These are phyloP conservation scores for Penicillium sp. DNA, from an alignment of 2,329 filamentous ascomycete species.

Conservation along the genomic window DNA sequence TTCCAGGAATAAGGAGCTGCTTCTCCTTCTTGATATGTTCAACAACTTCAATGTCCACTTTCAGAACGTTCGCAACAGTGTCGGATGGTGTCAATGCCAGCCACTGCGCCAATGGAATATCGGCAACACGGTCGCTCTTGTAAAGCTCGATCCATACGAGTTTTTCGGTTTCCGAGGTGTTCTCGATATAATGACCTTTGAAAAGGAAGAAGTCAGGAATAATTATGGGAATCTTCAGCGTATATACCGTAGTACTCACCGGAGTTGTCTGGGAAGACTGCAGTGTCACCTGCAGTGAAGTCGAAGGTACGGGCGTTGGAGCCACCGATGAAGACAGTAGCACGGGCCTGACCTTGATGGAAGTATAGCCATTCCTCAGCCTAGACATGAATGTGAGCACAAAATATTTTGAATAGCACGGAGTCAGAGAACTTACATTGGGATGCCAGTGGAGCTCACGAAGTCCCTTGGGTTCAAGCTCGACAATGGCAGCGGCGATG, in stretches of 20 bases:
- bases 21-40: constrained; percentile 27
- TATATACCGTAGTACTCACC: constrained; percentile 27
- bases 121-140: constrained; percentile 68
- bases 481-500: constrained; percentile 67
- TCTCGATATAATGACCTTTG: constrained; percentile 70
- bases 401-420: neutral
- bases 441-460: constrained; percentile 73
- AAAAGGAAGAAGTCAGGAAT: neutral
- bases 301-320: constrained; percentile 68
- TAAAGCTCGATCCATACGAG: constrained; percentile 72
- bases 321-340: constrained; percentile 68
- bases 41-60: constrained; percentile 25
- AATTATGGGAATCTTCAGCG: neutral
- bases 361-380: constrained; percentile 75
- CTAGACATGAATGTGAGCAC: constrained; percentile 36
- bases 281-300: constrained; percentile 69
- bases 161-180: constrained; percentile 66
- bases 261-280: constrained; percentile 68
- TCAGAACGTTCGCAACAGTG: constrained; percentile 22
- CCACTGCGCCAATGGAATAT: constrained; percentile 71
- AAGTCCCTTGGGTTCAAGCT: constrained; percentile 65
- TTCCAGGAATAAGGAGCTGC: constrained; percentile 21
- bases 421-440: constrained; percentile 53
- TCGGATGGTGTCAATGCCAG: constrained; percentile 64
- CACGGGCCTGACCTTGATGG: constrained; percentile 63